Percentiles rank a stretch among this genome's conserved stretches.
Evolutionary conservation across 2,329 filamentous ascomycete species (phyloP).

Genomic region (Colletotrichum orchidophilum): DNA sequence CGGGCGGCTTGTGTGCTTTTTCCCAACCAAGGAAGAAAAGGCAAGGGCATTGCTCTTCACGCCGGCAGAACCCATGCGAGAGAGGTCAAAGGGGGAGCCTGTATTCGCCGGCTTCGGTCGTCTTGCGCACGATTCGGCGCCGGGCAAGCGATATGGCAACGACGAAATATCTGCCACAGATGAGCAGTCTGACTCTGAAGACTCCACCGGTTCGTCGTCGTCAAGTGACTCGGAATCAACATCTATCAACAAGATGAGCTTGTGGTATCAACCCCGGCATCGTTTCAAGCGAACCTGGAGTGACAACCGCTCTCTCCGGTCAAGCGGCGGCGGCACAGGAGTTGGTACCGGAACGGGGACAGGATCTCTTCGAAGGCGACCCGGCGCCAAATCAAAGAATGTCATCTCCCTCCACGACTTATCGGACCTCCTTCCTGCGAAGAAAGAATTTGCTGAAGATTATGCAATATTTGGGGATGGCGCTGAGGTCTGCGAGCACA

Average conservation of each 20-base stretch:
- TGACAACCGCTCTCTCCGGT: conserved; percentile 66
- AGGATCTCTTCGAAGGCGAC: conserved; percentile 54
- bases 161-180: conserved; percentile 63
- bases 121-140: conserved; percentile 60
- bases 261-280: conserved; percentile 64
- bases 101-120: conserved; percentile 67
- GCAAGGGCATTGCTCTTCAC: conserved; percentile 60
- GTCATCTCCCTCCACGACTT: conserved; percentile 79
- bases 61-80: conserved; percentile 54
- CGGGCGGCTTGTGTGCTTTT: conserved; percentile 73
- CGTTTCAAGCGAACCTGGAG: conserved; percentile 65
- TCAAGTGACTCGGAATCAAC: conserved; percentile 71
- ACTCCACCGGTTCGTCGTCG: conserved; percentile 57
- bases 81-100: conserved; percentile 62
- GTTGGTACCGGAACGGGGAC: conserved; percentile 60
- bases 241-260: conserved; percentile 66
- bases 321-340: conserved; percentile 68
- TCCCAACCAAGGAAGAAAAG: conserved; percentile 73
- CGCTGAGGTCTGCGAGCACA: conserved; percentile 83
- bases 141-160: conserved; percentile 55
- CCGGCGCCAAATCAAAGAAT: conserved; percentile 67
- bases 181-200: conserved; percentile 61
- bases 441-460: conserved; percentile 76
- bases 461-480: conserved; percentile 88
- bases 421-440: conserved; percentile 78